These are phyloP conservation scores for Paraphaeosphaeria minitans DNA, from an alignment of 2,329 filamentous ascomycete species.

Conservation along the genomic window DNA sequence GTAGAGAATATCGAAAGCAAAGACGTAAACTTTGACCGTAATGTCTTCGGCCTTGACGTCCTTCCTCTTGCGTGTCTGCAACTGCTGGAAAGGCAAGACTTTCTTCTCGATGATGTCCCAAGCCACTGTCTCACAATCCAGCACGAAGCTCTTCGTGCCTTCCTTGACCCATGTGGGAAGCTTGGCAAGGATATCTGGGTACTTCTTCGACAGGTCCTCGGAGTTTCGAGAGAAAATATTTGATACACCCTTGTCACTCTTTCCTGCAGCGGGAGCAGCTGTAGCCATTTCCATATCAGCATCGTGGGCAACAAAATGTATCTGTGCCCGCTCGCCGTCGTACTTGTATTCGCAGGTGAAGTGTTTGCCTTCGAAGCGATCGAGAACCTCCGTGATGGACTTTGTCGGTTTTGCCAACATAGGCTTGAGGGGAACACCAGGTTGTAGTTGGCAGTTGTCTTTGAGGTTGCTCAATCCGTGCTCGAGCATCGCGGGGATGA, in stretches of 20 bases:
- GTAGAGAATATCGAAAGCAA: constrained; percentile 93
- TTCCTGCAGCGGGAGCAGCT: constrained; percentile 63
- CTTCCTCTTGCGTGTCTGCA: constrained; percentile 98
- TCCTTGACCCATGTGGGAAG: constrained; percentile 87
- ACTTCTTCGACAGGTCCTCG: constrained; percentile 95
- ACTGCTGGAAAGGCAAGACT: constrained; percentile 92
- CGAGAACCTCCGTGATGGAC: constrained; percentile 94
- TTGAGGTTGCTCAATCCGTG: constrained; percentile 83
- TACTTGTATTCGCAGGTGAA: constrained; percentile 99
- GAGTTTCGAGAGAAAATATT: constrained; percentile 98
- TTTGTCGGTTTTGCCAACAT: constrained; percentile 99
- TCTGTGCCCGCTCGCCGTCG: constrained; percentile 96
- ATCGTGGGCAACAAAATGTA: constrained; percentile 91
- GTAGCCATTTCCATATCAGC: constrained; percentile 70
- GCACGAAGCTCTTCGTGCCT: constrained; percentile 89
- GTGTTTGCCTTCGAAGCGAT: constrained; percentile 91
- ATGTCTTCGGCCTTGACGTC: constrained; percentile 95
- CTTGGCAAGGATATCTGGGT: constrained; percentile 91
- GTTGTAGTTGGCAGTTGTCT: constrained; percentile 87
- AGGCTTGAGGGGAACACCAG: constrained; percentile 92
- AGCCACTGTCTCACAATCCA: constrained; percentile 98
- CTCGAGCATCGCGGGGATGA: constrained; percentile 86
- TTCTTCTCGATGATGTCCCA: constrained; percentile 97
- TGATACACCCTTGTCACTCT: constrained; percentile 74
- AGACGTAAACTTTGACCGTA: constrained; percentile 95